A percentile compares a stretch with the other conserved stretches of the same genome.
Conservation (phyloP, 2,329 filamentous ascomycete species). For the Botryosphaeria dothidea region DNA sequence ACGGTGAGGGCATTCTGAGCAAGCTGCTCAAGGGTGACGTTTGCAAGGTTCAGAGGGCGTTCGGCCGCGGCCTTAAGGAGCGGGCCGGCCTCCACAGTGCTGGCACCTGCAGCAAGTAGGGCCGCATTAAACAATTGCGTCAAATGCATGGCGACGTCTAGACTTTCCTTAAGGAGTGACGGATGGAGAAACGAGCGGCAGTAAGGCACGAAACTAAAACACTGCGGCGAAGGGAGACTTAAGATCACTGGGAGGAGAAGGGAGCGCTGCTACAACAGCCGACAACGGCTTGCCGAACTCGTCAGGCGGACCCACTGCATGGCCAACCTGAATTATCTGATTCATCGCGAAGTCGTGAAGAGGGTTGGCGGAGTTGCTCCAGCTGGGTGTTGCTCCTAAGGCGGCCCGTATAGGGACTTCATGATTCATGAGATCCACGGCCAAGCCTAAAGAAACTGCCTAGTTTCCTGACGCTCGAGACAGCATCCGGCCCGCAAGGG, state of each 20-base stretch:
- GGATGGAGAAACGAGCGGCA: neutral
- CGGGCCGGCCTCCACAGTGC: neutral
- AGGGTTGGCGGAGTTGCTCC: neutral
- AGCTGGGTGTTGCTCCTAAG: neutral
- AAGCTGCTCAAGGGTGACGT: conserved; percentile 5
- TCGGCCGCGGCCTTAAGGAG: neutral
- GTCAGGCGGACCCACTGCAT: neutral
- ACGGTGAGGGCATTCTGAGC: conserved; percentile 2
- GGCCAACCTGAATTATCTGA: neutral
- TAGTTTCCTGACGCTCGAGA: neutral
- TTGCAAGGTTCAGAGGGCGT: neutral
- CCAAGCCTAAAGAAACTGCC: neutral
- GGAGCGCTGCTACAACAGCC: neutral
- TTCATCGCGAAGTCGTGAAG: neutral
- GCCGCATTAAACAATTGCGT: neutral
- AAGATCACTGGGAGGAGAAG: neutral
- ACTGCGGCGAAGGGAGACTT: neutral
- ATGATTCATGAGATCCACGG: neutral
- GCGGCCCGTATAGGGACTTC: neutral
- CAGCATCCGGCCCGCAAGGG: neutral
- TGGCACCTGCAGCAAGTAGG: neutral
- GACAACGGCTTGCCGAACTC: neutral
- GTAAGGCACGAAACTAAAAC: neutral
- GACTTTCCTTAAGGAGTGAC: neutral
- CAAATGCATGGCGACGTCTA: neutral